A percentile compares a stretch with the other conserved stretches of the same genome.
phyloP scores from a whole-genome alignment of 345 rosid species.

The Citrus australasica region DNA sequence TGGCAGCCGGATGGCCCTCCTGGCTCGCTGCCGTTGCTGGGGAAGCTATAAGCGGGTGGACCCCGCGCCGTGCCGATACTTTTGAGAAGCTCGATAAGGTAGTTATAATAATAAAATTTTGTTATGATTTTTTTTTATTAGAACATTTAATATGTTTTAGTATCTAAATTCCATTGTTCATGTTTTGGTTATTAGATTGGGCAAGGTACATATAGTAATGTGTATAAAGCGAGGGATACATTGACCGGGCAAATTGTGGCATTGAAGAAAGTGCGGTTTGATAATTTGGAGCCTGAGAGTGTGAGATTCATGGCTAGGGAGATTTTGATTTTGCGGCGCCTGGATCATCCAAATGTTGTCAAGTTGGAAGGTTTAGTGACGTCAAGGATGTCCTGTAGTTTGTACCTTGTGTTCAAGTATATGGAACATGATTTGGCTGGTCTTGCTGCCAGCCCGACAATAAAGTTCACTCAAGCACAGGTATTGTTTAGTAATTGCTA shows the following conservation, averaged over 20 bases:
- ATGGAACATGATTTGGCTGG: constrained; percentile 90
- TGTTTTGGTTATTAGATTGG: constrained; percentile 47
- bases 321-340: constrained; percentile 62
- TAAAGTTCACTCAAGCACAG: constrained; percentile 71
- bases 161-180: not conserved
- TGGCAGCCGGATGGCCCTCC: constrained; percentile 88
- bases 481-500: constrained; percentile 15
- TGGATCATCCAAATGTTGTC: constrained; percentile 75
- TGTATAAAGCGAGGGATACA: constrained; percentile 84
- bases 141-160: not conserved
- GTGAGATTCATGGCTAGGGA: constrained; percentile 88
- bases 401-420: constrained; percentile 70
- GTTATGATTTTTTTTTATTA: not conserved
- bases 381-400: constrained; percentile 82
- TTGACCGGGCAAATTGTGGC: constrained; percentile 73
- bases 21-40: constrained; percentile 79
- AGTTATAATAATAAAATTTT: not conserved
- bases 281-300: constrained; percentile 83
- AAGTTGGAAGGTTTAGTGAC: constrained; percentile 78
- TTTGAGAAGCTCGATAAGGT: constrained; percentile 86
- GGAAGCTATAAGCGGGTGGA: constrained; percentile 82
- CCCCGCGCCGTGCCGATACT: constrained; percentile 73
- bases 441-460: constrained; percentile 67
- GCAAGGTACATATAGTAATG: constrained; percentile 90
- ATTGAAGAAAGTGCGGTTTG: constrained; percentile 75